phyloP scores from a whole-genome alignment of 2,329 filamentous ascomycete species.

The Aspergillus tanneri region DNA sequence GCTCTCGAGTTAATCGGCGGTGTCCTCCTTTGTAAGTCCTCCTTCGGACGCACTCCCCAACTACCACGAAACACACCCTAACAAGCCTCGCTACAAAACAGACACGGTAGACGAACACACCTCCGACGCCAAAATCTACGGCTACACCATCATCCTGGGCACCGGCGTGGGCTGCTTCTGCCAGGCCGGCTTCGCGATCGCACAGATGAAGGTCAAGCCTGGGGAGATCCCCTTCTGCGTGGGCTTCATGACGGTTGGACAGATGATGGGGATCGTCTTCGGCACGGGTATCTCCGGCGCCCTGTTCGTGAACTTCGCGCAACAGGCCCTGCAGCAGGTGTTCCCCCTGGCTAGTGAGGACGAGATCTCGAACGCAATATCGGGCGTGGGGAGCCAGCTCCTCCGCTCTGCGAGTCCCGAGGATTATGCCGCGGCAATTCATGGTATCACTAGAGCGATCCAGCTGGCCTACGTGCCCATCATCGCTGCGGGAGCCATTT shows the following conservation, averaged over 20 bases:
- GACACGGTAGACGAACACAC: constrained; percentile 19
- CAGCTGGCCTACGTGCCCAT: neutral
- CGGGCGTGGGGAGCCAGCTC: neutral
- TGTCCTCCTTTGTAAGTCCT: constrained; percentile 18
- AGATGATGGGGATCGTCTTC: constrained; percentile 3
- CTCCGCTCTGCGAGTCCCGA: neutral
- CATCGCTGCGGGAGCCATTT: neutral
- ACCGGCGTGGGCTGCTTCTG: constrained; percentile 21
- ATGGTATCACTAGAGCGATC: neutral
- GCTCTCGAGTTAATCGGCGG: constrained; percentile 23
- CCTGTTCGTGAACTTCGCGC: constrained; percentile 1
- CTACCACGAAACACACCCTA: neutral
- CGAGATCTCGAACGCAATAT: neutral
- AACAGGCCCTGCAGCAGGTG: neutral
- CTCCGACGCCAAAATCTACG: constrained; percentile 23
- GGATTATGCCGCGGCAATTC: neutral
- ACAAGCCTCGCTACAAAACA: no score
- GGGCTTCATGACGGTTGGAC: constrained; percentile 5
- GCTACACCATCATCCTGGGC: constrained; percentile 26
- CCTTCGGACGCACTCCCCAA: neutral
- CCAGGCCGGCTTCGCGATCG: constrained; percentile 22
- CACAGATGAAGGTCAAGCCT: constrained; percentile 16
- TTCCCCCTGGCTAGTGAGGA: neutral
- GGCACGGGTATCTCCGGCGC: constrained; percentile 2
- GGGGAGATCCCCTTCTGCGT: constrained; percentile 5